Base-by-base conservation (phyloP, 139 green algal genomes). In the Raphidocelis subcapitata region DNA sequence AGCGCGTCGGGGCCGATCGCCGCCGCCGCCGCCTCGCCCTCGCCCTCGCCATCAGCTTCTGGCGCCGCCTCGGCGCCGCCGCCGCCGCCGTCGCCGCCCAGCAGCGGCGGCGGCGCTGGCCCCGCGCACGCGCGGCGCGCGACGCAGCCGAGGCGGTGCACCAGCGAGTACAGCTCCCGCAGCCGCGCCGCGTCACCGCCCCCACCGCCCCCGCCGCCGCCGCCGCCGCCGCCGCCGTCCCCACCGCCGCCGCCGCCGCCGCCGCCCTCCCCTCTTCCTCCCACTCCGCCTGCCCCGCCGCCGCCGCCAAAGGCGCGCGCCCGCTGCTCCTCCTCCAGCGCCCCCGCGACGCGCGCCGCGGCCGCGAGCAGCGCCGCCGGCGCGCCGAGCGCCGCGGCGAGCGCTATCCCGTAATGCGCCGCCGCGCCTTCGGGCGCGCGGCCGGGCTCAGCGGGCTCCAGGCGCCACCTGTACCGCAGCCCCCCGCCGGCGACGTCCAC, bases 381-480 rank as follows among this genome's bases (percentile, higher is more conserved):
- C 35, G 93, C 74, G 15, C 83, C 83, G 35, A 85, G 72, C 2
- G 69, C 57, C 1, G 46, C 31, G 12, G 90, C 90, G 41, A 94
- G 81, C 32, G 80, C 28, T 54, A 95, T 77, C 24, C 90, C 90
- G 63, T 78, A 78, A 35, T 72, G 72, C 37, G 12, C 3, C 21
- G 62, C 36, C 14, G 36, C 62, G 24, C 5, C 59, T 15, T 33
- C 51, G 5, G 14, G 3, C 0, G 3, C 36, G 29, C 8, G 47
- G 31, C 31, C 62, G 54, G 2, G 59, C 49, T 24, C 33, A 15
- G 84, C 81, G 16, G 74, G 31, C 28, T 74, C 37, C 55, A 95
- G 83, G 41, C 68, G 73, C 67, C 84, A 84, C 0, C 23, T 73
- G 68, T 75, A 92, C 46, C 82, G 44, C 47, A 91, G 63, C 10